Base-by-base conservation (phyloP, 768 basidiomycete species). In the Pisolithus albus region DNA sequence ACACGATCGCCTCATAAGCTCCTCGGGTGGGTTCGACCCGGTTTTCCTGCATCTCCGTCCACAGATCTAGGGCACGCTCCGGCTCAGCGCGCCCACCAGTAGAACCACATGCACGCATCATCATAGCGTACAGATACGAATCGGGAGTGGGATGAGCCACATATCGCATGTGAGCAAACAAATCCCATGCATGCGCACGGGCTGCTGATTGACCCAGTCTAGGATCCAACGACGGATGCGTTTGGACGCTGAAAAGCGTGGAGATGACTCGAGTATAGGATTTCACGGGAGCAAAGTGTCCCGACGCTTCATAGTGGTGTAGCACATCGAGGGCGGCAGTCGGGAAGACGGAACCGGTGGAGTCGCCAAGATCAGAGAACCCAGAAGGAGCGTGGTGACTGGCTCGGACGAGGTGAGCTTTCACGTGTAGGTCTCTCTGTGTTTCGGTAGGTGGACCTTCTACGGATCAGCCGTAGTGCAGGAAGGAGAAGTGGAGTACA, bases 111-210 rank as follows among this genome's bases (percentile, higher is more conserved):
- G 91, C 87, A 5, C 79, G 77, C 58, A 99, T 92, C 92, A 99
- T 96, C 34, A 80, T 64, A 0, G 83, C 78, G 69, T 92, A 98
- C 7, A 94, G 72, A 21, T 75, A 66, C 13, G 73, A 73, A 55
- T 87, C 82, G 0, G 94, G 93, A 4, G 72, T 70, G 1, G 92
- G 84, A 64, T 98, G 92, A 1, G 95, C 91, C 13, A 90, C 88
- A 54, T 96, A 93, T 43, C 95, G 89, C 89, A 96, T 94, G 67
- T 99, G 95, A 2, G 88, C 74, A 66, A 91, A 97, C 38, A 97
- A 78, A 62, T 98, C 91, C 91, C 92, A 96, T 3, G 89, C 94
- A 54, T 90, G 84, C 0, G 88, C 86, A 30, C 78, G 79, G 2
- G 79, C 80, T 1, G 75, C 59, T 4, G 79, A 70, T 26, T 73